Percentiles rank a stretch among this genome's conserved stretches.
Evolutionary conservation across 2,329 filamentous ascomycete species (phyloP).

Genomic region (Sclerotinia trifoliorum): DNA sequence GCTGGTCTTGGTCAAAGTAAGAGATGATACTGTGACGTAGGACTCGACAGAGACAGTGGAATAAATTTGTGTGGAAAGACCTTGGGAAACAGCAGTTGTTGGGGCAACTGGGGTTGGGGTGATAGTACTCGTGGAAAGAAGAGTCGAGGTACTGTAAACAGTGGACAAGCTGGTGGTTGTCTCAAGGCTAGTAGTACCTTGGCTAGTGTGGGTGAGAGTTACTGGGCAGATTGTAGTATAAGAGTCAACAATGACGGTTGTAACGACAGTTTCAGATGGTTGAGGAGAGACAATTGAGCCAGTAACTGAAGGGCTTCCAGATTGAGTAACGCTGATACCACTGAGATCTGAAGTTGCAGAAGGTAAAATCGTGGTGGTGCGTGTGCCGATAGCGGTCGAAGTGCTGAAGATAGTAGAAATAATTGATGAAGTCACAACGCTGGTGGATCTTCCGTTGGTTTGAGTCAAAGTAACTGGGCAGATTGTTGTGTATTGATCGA

Average conservation of each 20-base stretch:
- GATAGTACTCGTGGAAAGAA: neutral
- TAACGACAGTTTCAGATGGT: neutral
- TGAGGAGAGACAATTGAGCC: neutral
- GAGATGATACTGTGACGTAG: neutral
- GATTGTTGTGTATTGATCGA: neutral
- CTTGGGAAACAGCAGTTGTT: neutral
- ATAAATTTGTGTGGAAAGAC: constrained; percentile 2
- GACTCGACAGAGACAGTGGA: constrained; percentile 1
- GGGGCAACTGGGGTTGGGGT: neutral
- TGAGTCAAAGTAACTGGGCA: constrained; percentile 11
- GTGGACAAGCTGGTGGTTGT: constrained; percentile 6
- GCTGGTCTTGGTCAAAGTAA: constrained; percentile 5
- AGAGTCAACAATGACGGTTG: neutral
- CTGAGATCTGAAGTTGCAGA: neutral
- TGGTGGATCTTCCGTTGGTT: neutral
- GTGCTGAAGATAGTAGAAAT: constrained; percentile 1
- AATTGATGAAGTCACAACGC: neutral
- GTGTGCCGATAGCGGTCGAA: neutral
- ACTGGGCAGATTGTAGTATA: constrained; percentile 10
- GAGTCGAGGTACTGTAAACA: neutral
- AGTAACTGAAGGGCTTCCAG: neutral
- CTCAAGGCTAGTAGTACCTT: constrained; percentile 5
- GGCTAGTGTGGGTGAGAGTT: constrained; percentile 1
- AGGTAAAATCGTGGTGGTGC: neutral
- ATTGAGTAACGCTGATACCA: neutral